phyloP scores from a whole-genome alignment of 768 basidiomycete species.

The Rhizopogon roseolus region DNA sequence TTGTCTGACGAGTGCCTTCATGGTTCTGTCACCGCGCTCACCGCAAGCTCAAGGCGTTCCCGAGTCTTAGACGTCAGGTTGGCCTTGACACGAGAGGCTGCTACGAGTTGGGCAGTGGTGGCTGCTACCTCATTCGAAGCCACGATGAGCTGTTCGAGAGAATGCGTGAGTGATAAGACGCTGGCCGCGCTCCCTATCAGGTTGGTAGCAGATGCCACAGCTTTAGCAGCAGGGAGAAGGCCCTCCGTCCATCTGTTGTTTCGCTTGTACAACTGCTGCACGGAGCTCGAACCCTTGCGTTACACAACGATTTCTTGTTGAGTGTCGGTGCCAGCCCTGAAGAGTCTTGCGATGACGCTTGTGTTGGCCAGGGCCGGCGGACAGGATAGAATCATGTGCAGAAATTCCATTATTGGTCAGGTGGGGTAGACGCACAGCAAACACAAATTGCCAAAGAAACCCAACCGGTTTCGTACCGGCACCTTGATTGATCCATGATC shows the following conservation, averaged over 20 bases:
- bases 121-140: slow-evolving; percentile 99
- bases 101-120: slow-evolving; percentile 96
- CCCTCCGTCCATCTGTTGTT: slow-evolving; percentile 99
- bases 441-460: no score
- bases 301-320: slow-evolving; percentile 97
- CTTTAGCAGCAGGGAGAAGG: slow-evolving; percentile 94
- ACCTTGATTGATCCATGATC: no score
- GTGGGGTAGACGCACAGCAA: no score
- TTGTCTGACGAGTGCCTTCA: slow-evolving; percentile 93
- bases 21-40: slow-evolving; percentile 96
- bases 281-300: slow-evolving; percentile 88
- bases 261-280: slow-evolving; percentile 98
- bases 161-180: slow-evolving; percentile 93
- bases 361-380: slow-evolving; percentile 95
- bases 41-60: slow-evolving; percentile 91
- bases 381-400: slow-evolving; percentile 97
- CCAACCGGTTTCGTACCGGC: no score
- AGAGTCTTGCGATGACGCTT: slow-evolving; percentile 88
- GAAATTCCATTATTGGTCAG: no score
- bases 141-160: slow-evolving; percentile 97
- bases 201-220: slow-evolving; percentile 94
- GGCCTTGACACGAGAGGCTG: slow-evolving; percentile 96
- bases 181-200: slow-evolving; percentile 97
- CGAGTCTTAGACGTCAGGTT: slow-evolving; percentile 99
- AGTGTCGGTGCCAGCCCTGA: slow-evolving; percentile 94